phyloP scores from a whole-genome alignment of 2,329 filamentous ascomycete species.

The Penicillium palitans region DNA sequence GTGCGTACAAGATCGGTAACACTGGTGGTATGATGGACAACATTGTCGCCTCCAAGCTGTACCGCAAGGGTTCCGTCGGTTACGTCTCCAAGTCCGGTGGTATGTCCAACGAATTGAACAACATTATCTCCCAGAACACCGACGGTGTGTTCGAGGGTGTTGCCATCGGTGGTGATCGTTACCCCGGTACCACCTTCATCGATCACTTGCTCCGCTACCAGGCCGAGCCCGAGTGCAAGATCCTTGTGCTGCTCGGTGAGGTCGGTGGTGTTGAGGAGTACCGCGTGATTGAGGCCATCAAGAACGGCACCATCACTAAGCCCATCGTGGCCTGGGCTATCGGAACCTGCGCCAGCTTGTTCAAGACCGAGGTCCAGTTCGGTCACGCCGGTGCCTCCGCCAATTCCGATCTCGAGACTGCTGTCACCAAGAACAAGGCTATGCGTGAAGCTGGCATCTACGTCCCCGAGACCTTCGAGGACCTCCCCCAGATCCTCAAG shows the following conservation, averaged over 20 bases:
- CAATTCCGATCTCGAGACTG: constrained; percentile 99
- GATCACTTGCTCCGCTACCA: constrained; percentile 97
- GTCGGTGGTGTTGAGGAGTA: constrained; percentile 99
- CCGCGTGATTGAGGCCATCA: constrained; percentile 97
- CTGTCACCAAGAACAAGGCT: constrained; percentile 90
- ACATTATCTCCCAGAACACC: constrained; percentile 94
- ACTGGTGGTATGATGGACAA: constrained; percentile 99
- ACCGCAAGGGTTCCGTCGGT: constrained; percentile 97
- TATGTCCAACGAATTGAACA: constrained; percentile 99
- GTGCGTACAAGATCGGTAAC: constrained; percentile 99
- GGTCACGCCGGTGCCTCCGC: constrained; percentile 97
- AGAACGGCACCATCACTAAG: constrained; percentile 93
- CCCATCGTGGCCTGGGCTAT: constrained; percentile 99
- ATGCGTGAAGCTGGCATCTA: constrained; percentile 95
- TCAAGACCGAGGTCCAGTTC: constrained; percentile 99
- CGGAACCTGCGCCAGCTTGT: constrained; percentile 98
- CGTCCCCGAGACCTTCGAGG: constrained; percentile 96
- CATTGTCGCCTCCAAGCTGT: constrained; percentile 99
- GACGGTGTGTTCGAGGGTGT: constrained; percentile 99
- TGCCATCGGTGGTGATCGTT: constrained; percentile 98
- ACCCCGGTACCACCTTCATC: constrained; percentile 98
- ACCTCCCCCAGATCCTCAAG: constrained; percentile 75
- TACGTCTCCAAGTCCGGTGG: constrained; percentile 99
- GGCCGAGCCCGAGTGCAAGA: constrained; percentile 96
- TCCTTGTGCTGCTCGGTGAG: constrained; percentile 91